Conservation (phyloP, 257 asterid genomes). For the Leptodermis oblonga region DNA sequence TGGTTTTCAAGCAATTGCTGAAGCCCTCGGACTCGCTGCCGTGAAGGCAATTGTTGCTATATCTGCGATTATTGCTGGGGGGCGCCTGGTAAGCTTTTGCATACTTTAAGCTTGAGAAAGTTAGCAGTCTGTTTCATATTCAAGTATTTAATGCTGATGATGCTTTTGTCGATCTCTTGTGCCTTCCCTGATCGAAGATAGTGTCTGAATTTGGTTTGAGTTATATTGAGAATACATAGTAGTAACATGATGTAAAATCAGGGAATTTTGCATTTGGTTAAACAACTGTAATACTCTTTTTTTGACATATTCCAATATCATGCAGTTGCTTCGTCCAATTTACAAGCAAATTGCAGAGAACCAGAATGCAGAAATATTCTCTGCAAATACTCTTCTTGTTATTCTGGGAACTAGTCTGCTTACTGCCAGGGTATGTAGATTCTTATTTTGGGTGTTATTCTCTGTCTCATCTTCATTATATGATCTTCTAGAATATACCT, state of each 20-base stretch:
- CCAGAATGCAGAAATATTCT: slow-evolving; percentile 97
- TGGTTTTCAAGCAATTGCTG: slow-evolving; percentile 97
- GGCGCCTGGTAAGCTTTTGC: slow-evolving; percentile 62
- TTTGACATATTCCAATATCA: slow-evolving; percentile 15
- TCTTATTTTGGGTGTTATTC: slow-evolving; percentile 16
- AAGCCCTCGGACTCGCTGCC: slow-evolving; percentile 99
- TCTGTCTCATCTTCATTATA: slow-evolving; percentile 1
- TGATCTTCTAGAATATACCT: not conserved
- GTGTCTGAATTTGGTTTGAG: not conserved
- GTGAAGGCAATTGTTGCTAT: slow-evolving; percentile 97
- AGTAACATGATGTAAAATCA: not conserved
- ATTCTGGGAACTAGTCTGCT: slow-evolving; percentile 95
- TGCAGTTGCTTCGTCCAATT: slow-evolving; percentile 94
- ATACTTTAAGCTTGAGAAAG: not conserved
- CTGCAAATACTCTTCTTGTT: slow-evolving; percentile 97
- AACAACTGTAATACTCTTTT: not conserved
- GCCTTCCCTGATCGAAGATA: not conserved
- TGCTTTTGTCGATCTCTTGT: slow-evolving; percentile 15
- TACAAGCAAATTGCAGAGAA: slow-evolving; percentile 96
- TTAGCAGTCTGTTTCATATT: not conserved
- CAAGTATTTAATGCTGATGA: not conserved
- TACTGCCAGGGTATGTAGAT: slow-evolving; percentile 84
- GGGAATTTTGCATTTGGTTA: not conserved
- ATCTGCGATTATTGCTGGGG: slow-evolving; percentile 96
- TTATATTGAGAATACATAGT: not conserved